Evolutionary conservation across 768 basidiomycete genomes (phyloP).

Genomic region (Suillus americanus): DNA sequence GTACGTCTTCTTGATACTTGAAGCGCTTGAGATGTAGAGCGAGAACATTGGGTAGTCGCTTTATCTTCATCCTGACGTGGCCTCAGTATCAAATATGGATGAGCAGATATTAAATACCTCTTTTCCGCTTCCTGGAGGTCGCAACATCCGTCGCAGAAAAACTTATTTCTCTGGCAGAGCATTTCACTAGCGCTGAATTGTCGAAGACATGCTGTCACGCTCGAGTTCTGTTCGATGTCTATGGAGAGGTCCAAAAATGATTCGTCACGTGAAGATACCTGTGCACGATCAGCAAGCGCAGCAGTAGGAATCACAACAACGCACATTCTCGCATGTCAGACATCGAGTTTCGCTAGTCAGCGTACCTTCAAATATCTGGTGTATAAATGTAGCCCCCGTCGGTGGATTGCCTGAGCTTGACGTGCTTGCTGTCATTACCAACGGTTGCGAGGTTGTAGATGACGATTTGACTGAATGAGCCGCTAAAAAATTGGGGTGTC

Average conservation of each 20-base stretch:
- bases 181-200: conserved; percentile 98
- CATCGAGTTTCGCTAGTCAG: conserved; percentile 98
- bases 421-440: conserved; percentile 39
- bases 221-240: conserved; percentile 98
- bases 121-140: conserved; percentile 98
- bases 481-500: conserved; percentile 41
- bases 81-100: conserved; percentile 10
- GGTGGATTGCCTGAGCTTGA: conserved; percentile 48
- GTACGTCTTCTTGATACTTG: conserved; percentile 94
- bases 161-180: conserved; percentile 98
- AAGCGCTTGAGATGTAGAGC: conserved; percentile 97
- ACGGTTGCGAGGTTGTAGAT: conserved; percentile 43
- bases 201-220: conserved; percentile 91
- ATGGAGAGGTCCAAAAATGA: conserved; percentile 98
- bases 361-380: conserved; percentile 89
- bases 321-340: conserved; percentile 94
- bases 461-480: conserved; percentile 60
- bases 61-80: conserved; percentile 90
- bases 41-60: conserved; percentile 91
- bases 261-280: conserved; percentile 94
- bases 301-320: conserved; percentile 25
- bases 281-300: conserved; percentile 13
- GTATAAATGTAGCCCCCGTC: conserved; percentile 76
- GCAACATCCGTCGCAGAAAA: conserved; percentile 96
- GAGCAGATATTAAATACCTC: conserved; percentile 49